Evolutionary conservation across 768 basidiomycete species (phyloP), one percentile per base, ranked within the genome.

Genomic region (Phlebiopsis flavidoalba): DNA sequence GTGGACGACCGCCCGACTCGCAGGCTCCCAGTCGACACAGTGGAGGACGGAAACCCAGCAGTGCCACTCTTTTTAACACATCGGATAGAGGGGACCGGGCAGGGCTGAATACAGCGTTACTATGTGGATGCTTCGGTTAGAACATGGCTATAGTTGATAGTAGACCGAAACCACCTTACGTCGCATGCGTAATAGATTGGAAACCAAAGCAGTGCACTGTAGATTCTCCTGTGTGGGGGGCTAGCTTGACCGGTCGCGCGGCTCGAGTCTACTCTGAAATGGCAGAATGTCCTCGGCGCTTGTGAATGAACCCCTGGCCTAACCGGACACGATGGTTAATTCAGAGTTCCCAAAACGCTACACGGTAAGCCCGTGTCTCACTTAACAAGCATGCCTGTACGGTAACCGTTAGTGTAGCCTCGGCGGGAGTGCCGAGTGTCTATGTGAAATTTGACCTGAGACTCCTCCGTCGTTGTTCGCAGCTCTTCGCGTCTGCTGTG

Each of bases 251-350:
- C 11, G 89, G n/a, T n/a, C 86, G 66, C 91, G n/a, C 88, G 47
- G 77, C 77, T 60, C 83, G 83, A 6, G 89, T 86, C 74, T 89
- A n/a, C n/a, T 91, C 76, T 92, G 87, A 65, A n/a, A 93, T 86
- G 19, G n/a, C n/a, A 93, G 75, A 15, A n/a, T n/a, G 86, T 79
- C 74, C 87, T 91, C 21, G 87, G 85, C 43, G 75, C 85, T 46
- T 75, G 63, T n/a, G 74, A 8, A 6, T 72, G 62, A 21, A 72
- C 72, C 76, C 82, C 80, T 81, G 61, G 33, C 22, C n/a, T 52
- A 50, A 58, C 21, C 6, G 43, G n/a, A n/a, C n/a, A 45, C 31
- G 53, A 5, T 22, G 63, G 17, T 33, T n/a, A 37, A 33, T 60
- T n/a, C 37, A 10, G 19, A 49, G 11, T 36, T 43, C 19, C n/a